These are phyloP conservation scores for Ascochyta viciae-villosae DNA, from an alignment of 2,329 filamentous ascomycete genomes.

Conservation along the genomic window DNA sequence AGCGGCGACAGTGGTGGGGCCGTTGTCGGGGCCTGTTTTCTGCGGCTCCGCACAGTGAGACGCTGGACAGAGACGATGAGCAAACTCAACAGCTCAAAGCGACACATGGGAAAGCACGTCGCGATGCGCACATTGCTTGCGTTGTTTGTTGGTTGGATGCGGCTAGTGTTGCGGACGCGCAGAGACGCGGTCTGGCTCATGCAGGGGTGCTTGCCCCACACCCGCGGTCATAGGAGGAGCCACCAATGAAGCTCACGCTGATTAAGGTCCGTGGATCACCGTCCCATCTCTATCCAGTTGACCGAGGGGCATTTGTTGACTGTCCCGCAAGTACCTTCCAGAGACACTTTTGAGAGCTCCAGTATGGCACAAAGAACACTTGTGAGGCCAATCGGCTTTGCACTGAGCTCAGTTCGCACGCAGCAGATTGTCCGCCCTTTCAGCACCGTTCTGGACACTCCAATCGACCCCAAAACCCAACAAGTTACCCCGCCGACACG, in stretches of 20 bases:
- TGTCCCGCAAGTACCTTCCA: conserved; percentile 11
- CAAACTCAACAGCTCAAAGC: conserved; percentile 47
- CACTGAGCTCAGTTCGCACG: conserved; percentile 15
- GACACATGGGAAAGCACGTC: conserved; percentile 42
- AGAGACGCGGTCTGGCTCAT: conserved; percentile 6
- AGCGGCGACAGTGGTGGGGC: conserved; percentile 22
- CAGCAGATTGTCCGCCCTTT: conserved; percentile 27
- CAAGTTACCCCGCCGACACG: conserved; percentile 23
- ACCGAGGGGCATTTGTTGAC: conserved; percentile 17
- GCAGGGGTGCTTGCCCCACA: conserved; percentile 8
- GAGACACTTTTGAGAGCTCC: conserved; percentile 3
- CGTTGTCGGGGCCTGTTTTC: conserved; percentile 17
- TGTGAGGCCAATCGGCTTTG: conserved; percentile 16
- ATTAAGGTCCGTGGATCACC: background rate
- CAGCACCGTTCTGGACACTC: conserved; percentile 44
- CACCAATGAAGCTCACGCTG: conserved; percentile 14
- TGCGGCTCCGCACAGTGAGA: conserved; percentile 21
- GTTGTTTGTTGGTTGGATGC: conserved; percentile 22
- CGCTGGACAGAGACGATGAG: conserved; percentile 40
- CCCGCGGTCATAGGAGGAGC: background rate
- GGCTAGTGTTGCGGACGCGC: conserved; percentile 18
- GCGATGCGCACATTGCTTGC: conserved; percentile 21
- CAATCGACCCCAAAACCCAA: conserved; percentile 35
- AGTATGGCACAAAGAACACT: conserved; percentile 20
- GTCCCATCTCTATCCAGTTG: background rate